Percentiles rank a stretch among this genome's conserved stretches.
These are phyloP conservation scores for Giardia muris DNA, from an alignment of 208 protist species.

Conservation along the genomic window DNA sequence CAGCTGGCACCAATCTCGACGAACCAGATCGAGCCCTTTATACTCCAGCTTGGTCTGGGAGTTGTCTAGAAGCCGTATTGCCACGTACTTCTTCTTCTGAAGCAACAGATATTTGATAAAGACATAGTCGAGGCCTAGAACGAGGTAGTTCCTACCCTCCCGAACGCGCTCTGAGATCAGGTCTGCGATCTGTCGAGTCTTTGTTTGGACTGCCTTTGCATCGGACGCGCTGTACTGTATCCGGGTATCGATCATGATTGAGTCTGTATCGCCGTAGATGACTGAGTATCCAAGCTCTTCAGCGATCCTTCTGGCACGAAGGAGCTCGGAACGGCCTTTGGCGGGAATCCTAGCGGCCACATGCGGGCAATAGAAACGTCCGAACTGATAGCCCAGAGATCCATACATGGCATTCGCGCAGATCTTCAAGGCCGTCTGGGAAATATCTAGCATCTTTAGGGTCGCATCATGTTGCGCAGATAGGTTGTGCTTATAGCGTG, in stretches of 20 bases:
- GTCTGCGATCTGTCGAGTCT: neutral
- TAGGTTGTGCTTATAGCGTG: neutral
- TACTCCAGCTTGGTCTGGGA: slow-evolving; percentile 49
- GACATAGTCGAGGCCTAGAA: slow-evolving; percentile 97
- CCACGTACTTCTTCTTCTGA: slow-evolving; percentile 76
- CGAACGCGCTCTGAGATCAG: slow-evolving; percentile 72
- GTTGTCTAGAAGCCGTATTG: slow-evolving; percentile 27
- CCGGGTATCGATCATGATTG: slow-evolving; percentile 92
- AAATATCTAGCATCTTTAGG: slow-evolving; percentile 5
- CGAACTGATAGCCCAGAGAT: slow-evolving; percentile 89
- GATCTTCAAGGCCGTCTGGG: slow-evolving; percentile 40
- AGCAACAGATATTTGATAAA: slow-evolving; percentile 87
- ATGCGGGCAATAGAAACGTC: slow-evolving; percentile 87
- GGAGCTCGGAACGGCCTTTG: slow-evolving; percentile 72
- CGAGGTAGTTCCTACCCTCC: slow-evolving; percentile 77
- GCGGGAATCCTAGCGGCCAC: slow-evolving; percentile 89
- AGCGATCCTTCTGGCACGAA: slow-evolving; percentile 71
- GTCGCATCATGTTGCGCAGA: neutral
- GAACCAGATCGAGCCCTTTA: slow-evolving; percentile 91
- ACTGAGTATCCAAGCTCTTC: slow-evolving; percentile 37
- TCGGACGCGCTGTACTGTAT: neutral
- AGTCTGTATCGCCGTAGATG: slow-evolving; percentile 94
- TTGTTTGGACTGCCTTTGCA: slow-evolving; percentile 2
- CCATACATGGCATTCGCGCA: slow-evolving; percentile 56
- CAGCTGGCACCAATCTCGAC: slow-evolving; percentile 95